A percentile compares a stretch with the other conserved stretches of the same genome.
These are phyloP conservation scores for Phytophthora sp. DNA, from an alignment of 352 stramenopile genomes.

Conservation along the genomic window DNA sequence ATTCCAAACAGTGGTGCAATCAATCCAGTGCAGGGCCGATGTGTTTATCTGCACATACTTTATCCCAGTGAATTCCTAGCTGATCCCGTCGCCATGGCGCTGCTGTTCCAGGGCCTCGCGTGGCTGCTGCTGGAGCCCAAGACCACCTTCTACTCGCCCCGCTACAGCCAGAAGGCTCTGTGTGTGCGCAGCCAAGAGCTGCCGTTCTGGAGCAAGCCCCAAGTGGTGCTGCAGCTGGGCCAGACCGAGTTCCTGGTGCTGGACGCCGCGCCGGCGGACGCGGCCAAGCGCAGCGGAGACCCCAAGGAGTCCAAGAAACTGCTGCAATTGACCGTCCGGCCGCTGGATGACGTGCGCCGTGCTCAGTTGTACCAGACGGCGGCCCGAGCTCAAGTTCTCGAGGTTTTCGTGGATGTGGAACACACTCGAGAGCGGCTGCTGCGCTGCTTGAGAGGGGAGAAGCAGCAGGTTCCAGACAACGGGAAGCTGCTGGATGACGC, in stretches of 20 bases:
- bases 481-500: constrained; percentile 41
- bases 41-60: too few species aligned
- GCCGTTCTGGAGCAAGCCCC: constrained; percentile 36
- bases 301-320: constrained; percentile 31
- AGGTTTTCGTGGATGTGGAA: constrained; percentile 50
- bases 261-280: constrained; percentile 2
- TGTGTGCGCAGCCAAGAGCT: constrained; percentile 29
- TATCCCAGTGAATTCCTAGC: background rate
- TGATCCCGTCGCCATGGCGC: background rate
- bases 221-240: constrained; percentile 42
- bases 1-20: too few species aligned
- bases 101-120: constrained; percentile 31
- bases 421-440: constrained; percentile 28
- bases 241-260: constrained; percentile 32
- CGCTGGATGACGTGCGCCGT: constrained; percentile 46
- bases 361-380: constrained; percentile 55
- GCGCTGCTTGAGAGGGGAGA: constrained; percentile 8
- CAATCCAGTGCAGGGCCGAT: too few species aligned
- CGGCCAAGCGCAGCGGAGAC: constrained; percentile 27
- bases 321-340: constrained; percentile 43
- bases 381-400: constrained; percentile 34
- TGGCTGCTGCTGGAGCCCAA: constrained; percentile 47
- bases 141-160: constrained; percentile 44
- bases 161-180: constrained; percentile 32
- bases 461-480: background rate